Evolutionary conservation across 139 green algal species (phyloP).

Genomic region (Desmodesmus armatus): DNA sequence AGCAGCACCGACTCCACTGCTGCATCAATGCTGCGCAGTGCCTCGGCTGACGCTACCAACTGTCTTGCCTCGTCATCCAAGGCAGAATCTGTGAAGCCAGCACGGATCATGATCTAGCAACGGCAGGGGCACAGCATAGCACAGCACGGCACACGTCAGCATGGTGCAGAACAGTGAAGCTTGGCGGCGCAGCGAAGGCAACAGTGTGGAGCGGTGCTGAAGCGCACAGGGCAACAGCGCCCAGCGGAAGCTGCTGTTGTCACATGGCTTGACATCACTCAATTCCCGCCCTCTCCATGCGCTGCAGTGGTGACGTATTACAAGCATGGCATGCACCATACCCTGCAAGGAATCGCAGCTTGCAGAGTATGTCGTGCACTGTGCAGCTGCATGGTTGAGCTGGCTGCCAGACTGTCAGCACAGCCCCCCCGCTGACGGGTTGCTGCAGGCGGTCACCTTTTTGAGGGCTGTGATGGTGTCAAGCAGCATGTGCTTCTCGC

Average conservation of each 20-base stretch:
- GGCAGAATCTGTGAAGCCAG: conserved; percentile 40
- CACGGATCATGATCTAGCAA: conserved; percentile 46
- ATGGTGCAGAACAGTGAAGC: neutral
- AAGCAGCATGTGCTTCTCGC: conserved; percentile 66
- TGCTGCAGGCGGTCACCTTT: conserved; percentile 40
- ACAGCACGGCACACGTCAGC: neutral
- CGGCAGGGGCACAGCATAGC: neutral
- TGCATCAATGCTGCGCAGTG: conserved; percentile 43
- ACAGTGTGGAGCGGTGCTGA: neutral
- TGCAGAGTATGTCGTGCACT: too few relatives aligned
- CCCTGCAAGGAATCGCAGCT: too few relatives aligned
- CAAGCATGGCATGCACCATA: too few relatives aligned
- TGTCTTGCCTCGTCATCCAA: conserved; percentile 48
- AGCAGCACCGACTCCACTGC: conserved; percentile 54
- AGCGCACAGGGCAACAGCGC: neutral
- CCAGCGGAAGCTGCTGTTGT: too few relatives aligned
- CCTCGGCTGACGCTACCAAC: conserved; percentile 38
- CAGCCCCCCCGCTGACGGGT: neutral
- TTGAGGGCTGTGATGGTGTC: conserved; percentile 62
- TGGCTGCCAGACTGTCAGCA: too few relatives aligned
- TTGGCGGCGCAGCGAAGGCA: neutral
- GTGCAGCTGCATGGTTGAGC: too few relatives aligned
- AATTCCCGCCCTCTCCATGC: too few relatives aligned
- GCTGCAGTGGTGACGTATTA: too few relatives aligned
- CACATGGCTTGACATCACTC: too few relatives aligned